A percentile compares a stretch with the other conserved stretches of the same genome.
These are phyloP conservation scores for Penicillium desertorum DNA, from an alignment of 495 filamentous ascomycete species.

Conservation along the genomic window DNA sequence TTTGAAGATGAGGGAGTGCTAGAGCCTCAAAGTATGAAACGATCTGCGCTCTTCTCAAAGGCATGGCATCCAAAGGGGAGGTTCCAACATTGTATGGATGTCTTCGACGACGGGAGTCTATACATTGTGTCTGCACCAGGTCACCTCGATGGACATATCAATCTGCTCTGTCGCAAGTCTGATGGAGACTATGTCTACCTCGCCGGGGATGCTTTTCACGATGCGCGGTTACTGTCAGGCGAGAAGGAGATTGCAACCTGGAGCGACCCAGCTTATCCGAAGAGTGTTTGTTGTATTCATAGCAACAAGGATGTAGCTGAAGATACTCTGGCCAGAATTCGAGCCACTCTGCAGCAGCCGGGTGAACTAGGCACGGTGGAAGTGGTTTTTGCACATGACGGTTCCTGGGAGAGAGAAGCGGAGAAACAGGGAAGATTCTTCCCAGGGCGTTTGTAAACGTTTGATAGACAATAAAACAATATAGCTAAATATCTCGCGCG, in stretches of 20 bases:
- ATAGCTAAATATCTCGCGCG: too few relatives aligned
- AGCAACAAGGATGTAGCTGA: background rate
- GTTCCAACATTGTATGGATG: constrained; percentile 31
- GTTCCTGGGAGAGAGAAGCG: background rate
- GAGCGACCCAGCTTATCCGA: background rate
- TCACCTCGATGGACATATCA: constrained; percentile 49
- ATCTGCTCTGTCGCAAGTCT: constrained; percentile 38
- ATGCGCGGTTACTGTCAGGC: constrained; percentile 41
- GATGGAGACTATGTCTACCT: constrained; percentile 40
- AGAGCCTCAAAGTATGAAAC: too few relatives aligned
- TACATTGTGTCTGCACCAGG: constrained; percentile 47
- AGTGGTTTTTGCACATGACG: background rate
- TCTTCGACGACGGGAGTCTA: constrained; percentile 42
- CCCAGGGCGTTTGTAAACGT: too few relatives aligned
- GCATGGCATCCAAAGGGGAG: too few relatives aligned
- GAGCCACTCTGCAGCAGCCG: background rate
- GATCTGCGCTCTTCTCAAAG: too few relatives aligned
- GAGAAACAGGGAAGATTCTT: background rate
- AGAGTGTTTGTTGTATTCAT: constrained; percentile 1
- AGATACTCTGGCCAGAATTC: background rate
- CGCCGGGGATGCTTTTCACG: constrained; percentile 50
- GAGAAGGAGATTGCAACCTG: constrained; percentile 40
- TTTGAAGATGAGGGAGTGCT: too few relatives aligned
- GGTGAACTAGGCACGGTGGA: background rate
- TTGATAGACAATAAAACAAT: too few relatives aligned